Percentiles rank a stretch among this genome's conserved stretches.
These are phyloP conservation scores for Margaritispora aquatica DNA, from an alignment of 495 filamentous ascomycete species.

Conservation along the genomic window DNA sequence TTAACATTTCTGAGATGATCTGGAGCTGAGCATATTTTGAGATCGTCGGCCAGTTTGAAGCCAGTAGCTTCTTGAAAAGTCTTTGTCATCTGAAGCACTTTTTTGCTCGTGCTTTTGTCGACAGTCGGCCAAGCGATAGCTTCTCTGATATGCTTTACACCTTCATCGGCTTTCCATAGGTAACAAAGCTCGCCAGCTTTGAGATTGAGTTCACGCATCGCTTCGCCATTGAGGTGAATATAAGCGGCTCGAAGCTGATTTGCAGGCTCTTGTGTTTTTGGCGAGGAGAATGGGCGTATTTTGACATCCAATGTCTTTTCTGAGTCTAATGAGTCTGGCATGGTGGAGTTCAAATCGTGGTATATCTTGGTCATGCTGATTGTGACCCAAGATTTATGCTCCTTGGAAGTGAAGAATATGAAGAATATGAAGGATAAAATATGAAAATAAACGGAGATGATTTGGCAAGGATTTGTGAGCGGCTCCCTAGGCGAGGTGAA, in stretches of 20 bases:
- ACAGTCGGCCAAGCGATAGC: conserved; percentile 61
- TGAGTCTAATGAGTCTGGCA: conserved; percentile 17
- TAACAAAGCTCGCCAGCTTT: conserved; percentile 52
- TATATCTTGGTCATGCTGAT: not conserved
- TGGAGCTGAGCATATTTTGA: conserved; percentile 44
- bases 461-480: no score
- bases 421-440: no score
- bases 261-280: conserved; percentile 41
- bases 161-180: conserved; percentile 38
- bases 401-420: not conserved
- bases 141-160: conserved; percentile 32
- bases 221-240: conserved; percentile 60
- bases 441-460: no score
- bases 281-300: conserved; percentile 47
- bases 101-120: conserved; percentile 53
- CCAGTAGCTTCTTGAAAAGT: conserved; percentile 57
- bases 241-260: conserved; percentile 56
- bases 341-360: conserved; percentile 1
- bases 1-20: conserved; percentile 20
- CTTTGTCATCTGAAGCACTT: conserved; percentile 59
- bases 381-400: not conserved
- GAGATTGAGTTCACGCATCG: conserved; percentile 53
- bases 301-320: conserved; percentile 37
- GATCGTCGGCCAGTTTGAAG: conserved; percentile 56
- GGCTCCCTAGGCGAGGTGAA: no score